Conservation (phyloP, 257 asterid species). For the Petunia axillaris region DNA sequence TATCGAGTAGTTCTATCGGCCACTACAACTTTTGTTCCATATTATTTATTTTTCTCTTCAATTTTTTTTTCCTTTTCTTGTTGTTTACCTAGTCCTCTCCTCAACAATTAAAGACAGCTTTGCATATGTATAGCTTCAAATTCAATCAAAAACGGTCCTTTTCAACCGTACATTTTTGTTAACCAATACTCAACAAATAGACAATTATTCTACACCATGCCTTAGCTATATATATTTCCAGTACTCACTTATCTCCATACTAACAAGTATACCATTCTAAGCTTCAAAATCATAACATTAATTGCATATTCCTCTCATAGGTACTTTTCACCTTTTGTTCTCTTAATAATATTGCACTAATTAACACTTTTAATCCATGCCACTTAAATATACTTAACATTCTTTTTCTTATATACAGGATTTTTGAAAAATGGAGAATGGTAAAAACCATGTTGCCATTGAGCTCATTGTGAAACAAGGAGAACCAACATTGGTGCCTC, state of each 20-base stretch:
- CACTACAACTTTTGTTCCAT: neutral
- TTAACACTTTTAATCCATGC: neutral
- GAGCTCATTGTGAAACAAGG: conserved; percentile 63
- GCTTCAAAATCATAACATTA: conserved; percentile 1
- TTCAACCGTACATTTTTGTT: conserved; percentile 57
- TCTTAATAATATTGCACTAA: neutral
- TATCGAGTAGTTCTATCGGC: neutral
- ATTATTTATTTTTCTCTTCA: neutral
- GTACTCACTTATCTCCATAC: conserved; percentile 26
- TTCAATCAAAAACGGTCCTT: conserved; percentile 40
- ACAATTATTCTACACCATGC: conserved; percentile 30
- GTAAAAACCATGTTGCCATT: conserved; percentile 33
- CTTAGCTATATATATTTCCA: conserved; percentile 44
- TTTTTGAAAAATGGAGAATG: conserved; percentile 54
- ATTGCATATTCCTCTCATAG: conserved; percentile 8
- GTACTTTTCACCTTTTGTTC: neutral
- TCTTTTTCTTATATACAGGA: conserved; percentile 22
- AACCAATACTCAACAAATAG: conserved; percentile 54
- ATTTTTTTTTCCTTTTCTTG: neutral
- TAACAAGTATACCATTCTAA: conserved; percentile 25
- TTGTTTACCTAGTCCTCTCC: neutral
- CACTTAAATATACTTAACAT: neutral
- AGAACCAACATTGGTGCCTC: conserved; percentile 55
- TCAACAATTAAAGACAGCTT: conserved; percentile 27
- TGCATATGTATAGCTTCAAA: conserved; percentile 17